Evolutionary conservation across 1,284 basidiomycete species (phyloP).

Genomic region (Cryptococcus hybrid): DNA sequence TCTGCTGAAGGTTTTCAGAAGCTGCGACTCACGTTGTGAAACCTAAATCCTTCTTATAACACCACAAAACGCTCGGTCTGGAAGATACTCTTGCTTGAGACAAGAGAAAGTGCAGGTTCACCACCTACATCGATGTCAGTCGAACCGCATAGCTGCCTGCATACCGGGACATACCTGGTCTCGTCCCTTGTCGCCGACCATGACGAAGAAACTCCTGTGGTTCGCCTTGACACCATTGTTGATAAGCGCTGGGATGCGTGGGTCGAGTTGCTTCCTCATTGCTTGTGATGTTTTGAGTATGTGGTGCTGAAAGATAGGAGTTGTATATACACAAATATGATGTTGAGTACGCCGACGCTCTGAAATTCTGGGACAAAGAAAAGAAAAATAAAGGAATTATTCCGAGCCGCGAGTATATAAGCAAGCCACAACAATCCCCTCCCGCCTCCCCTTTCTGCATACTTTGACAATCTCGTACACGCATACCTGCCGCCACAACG

Average conservation of each 20-base stretch:
- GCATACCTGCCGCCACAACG: too few species aligned
- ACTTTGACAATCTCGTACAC: too few species aligned
- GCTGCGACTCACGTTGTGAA: slow-evolving; percentile 71
- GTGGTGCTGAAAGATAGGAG: not conserved
- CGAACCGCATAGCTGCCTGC: not conserved
- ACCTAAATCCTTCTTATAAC: slow-evolving; percentile 94
- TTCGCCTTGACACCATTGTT: slow-evolving; percentile 91
- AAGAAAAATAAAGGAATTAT: not conserved
- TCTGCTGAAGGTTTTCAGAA: slow-evolving; percentile 30
- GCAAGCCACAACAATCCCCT: not conserved
- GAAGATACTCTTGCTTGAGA: slow-evolving; percentile 87
- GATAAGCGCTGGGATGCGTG: slow-evolving; percentile 88
- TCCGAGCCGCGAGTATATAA: not conserved
- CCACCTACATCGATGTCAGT: slow-evolving; percentile 61
- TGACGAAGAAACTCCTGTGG: slow-evolving; percentile 92
- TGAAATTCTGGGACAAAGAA: slow-evolving; percentile 4
- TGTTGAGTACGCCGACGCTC: too few species aligned
- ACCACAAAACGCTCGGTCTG: slow-evolving; percentile 90
- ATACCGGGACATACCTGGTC: slow-evolving; percentile 66
- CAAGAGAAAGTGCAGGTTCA: slow-evolving; percentile 92
- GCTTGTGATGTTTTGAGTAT: slow-evolving; percentile 3
- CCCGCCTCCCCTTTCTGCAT: not conserved
- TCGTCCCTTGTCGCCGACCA: slow-evolving; percentile 92
- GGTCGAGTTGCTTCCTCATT: slow-evolving; percentile 66
- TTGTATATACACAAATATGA: too few species aligned